Percentiles rank a stretch among this genome's conserved stretches.
phyloP scores from a whole-genome alignment of 495 filamentous ascomycete genomes.

The Penicillium salamii region DNA sequence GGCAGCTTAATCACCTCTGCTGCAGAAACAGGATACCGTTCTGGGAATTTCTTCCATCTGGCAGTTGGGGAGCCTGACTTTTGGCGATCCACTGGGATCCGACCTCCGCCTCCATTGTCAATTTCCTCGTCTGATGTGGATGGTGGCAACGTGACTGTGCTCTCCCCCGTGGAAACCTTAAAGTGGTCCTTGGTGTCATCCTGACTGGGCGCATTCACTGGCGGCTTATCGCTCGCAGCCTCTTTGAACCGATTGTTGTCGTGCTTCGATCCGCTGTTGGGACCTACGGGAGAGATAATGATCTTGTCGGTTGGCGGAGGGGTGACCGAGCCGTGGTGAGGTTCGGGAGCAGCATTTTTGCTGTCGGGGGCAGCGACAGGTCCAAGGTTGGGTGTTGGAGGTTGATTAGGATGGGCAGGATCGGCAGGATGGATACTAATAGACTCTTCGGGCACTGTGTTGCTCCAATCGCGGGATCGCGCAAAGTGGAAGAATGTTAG shows the following conservation, averaged over 20 bases:
- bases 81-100: constrained; percentile 37
- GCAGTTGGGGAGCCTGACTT: constrained; percentile 28
- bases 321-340: constrained; percentile 10
- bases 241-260: not conserved
- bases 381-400: not conserved
- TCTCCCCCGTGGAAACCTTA: not conserved
- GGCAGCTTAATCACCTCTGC: constrained; percentile 74
- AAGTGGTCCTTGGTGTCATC: not conserved
- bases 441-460: constrained; percentile 14
- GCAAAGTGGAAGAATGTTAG: constrained; percentile 65
- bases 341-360: constrained; percentile 9
- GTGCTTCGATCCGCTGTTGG: constrained; percentile 1
- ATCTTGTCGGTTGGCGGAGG: not conserved
- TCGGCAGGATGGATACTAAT: not conserved
- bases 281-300: not conserved
- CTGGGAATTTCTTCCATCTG: constrained; percentile 69
- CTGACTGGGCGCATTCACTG: not conserved
- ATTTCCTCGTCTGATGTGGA: constrained; percentile 4
- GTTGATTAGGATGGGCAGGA: constrained; percentile 4
- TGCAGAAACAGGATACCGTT: constrained; percentile 70
- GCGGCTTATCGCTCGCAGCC: not conserved
- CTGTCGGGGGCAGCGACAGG: constrained; percentile 5
- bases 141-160: not conserved
- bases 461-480: constrained; percentile 34
- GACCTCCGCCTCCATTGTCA: constrained; percentile 26